phyloP scores from a whole-genome alignment of 306 rosid species.

The Citrullus colocynthis region DNA sequence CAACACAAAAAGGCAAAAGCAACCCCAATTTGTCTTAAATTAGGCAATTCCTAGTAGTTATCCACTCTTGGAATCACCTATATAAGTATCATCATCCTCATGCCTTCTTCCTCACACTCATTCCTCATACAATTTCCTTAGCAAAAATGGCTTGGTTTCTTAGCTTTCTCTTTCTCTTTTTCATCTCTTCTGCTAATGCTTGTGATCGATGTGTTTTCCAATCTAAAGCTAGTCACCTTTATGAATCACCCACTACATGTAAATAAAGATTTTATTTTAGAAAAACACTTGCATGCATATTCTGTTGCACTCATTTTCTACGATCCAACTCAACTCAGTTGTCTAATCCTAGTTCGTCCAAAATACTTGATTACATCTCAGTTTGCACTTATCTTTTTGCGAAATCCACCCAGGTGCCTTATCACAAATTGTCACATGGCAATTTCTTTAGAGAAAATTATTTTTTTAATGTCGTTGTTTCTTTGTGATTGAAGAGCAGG shows the following conservation, averaged over 20 bases:
- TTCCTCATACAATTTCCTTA: neutral
- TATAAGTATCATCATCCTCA: neutral
- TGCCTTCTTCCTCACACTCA: neutral
- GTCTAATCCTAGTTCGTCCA: no score
- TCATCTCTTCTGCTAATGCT: conserved; percentile 44
- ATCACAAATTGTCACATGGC: no score
- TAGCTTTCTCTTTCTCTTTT: conserved; percentile 20
- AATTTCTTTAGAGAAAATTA: no score
- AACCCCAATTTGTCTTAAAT: neutral
- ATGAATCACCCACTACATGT: conserved; percentile 54
- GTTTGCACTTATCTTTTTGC: no score
- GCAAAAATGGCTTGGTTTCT: conserved; percentile 27
- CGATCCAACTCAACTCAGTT: no score
- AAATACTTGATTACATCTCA: no score
- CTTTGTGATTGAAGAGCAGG: no score
- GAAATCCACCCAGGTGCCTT: no score
- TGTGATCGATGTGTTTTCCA: conserved; percentile 40
- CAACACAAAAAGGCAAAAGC: neutral
- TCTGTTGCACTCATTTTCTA: no score
- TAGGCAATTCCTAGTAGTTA: neutral
- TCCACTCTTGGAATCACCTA: neutral
- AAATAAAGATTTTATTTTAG: neutral
- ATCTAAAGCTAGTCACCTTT: conserved; percentile 47
- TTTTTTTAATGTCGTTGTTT: no score
- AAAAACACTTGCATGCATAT: no score